phyloP scores from a whole-genome alignment of 192 early-diverging fungal species.

The Cetraspora pellucida region DNA sequence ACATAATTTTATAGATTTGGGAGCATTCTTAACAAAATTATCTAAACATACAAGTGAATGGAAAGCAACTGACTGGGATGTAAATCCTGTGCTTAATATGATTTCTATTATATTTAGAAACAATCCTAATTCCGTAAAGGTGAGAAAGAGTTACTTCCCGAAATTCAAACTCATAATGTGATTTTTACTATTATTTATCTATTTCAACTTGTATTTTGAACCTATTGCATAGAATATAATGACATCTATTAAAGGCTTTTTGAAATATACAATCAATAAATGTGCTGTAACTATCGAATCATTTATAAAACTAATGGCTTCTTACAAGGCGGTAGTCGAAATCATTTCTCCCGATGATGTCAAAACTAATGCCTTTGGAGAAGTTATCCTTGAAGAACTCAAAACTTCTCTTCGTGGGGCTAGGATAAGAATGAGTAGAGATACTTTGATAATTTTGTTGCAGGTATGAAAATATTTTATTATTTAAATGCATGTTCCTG shows the following conservation, averaged over 20 bases:
- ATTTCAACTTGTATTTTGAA: neutral
- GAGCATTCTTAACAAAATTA: conserved; percentile 44
- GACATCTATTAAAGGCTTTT: conserved; percentile 35
- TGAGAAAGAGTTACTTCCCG: conserved; percentile 21
- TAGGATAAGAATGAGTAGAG: conserved; percentile 35
- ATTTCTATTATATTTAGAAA: conserved; percentile 44
- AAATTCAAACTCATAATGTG: neutral
- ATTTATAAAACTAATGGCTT: conserved; percentile 42
- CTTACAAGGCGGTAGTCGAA: conserved; percentile 38
- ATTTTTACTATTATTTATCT: neutral
- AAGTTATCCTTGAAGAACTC: conserved; percentile 46
- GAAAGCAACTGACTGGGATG: conserved; percentile 50
- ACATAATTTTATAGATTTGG: conserved; percentile 35
- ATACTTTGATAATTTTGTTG: conserved; percentile 44
- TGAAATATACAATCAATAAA: conserved; percentile 43
- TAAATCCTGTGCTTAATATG: conserved; percentile 49
- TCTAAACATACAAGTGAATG: conserved; percentile 50
- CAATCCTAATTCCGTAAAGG: conserved; percentile 42
- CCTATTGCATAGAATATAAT: conserved; percentile 37
- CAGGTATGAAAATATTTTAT: conserved; percentile 37
- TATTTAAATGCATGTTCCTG: neutral
- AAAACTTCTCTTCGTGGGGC: conserved; percentile 26
- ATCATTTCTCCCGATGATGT: conserved; percentile 28
- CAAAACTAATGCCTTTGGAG: conserved; percentile 42
- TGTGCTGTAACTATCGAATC: conserved; percentile 41